Base-by-base conservation (phyloP, 306 rosid genomes). In the Acmispon strigosus region DNA sequence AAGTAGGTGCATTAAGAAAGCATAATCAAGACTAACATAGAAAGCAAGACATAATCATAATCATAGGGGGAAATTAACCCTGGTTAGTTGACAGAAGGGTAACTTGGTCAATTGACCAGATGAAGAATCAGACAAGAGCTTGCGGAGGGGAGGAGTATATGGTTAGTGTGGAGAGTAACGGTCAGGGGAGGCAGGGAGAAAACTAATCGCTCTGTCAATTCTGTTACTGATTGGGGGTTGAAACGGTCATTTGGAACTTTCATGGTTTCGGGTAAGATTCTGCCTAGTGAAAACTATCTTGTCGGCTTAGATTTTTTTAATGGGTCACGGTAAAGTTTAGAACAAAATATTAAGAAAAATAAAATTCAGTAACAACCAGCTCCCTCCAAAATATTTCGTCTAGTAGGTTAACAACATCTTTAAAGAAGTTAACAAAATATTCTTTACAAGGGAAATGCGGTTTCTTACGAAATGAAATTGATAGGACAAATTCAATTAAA, bases 1-100 rank as follows among this genome's bases (percentile, higher is more conserved):
- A 66, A 79, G 84, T 53, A 17, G 74, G 78, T 66, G 14, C 53
- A 68, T 49, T 78, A 78, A 82, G 77, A 77, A 68, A 70, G 14
- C 73, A 78, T 73, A 53, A 81, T 70, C 62, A 70, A 80, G 29
- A 22, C 64, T 27, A 55, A 58, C 41, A 42, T 63, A 37, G 6
- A 72, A 82, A 66, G 81, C 60, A 72, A 75, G 51, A 61, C 54
- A 32, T 71, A 15, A 66, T 70, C 50, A 79, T 73, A 16, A 1
- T 22, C 24, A 62, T 62, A 16, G 20, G 13, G 10, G 41, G 18
- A 8, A 43, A 32, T n/a, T 80, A 74, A 85, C 76, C 70, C 2
- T 62, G 66, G 81, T 68, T 69, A 67, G 29, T 55, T 57, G 3
- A 1, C 11, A 3, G 0, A 70, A 81, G 84, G 84, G 72, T 56